These are phyloP conservation scores for Alnus rubra DNA, from an alignment of 306 rosid genomes.

Conservation along the genomic window DNA sequence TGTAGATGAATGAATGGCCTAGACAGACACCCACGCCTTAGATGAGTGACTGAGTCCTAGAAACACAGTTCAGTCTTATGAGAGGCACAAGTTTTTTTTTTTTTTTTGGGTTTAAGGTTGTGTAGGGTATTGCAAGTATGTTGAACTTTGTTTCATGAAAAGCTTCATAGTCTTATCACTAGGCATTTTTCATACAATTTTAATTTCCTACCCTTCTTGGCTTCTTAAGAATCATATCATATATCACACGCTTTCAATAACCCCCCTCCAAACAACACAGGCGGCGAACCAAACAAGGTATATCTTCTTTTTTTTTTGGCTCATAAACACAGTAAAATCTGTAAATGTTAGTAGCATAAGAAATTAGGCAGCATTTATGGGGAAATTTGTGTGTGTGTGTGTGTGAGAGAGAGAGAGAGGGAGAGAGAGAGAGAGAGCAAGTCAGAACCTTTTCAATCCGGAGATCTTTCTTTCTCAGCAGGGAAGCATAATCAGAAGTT, in stretches of 20 bases:
- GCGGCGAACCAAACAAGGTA: background rate
- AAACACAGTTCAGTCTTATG: background rate
- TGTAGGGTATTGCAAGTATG: background rate
- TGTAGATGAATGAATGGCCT: background rate
- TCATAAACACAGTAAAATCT: background rate
- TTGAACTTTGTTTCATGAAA: background rate
- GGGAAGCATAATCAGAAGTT: conserved; percentile 57
- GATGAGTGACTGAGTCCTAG: background rate
- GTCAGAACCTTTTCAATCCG: conserved; percentile 82
- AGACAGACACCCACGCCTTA: background rate
- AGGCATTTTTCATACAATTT: background rate
- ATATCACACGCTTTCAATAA: background rate
- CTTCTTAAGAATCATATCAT: background rate
- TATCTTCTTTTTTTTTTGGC: background rate
- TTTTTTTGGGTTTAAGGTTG: background rate
- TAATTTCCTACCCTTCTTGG: background rate
- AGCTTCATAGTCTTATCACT: background rate
- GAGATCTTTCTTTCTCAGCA: conserved; percentile 92
- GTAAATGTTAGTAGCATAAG: background rate
- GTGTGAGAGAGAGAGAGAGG: background rate
- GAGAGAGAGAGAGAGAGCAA: background rate
- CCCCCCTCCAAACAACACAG: background rate
- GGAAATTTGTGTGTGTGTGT: background rate
- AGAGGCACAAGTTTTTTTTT: background rate
- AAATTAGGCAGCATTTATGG: conserved; percentile 21